Percentiles rank a stretch among this genome's conserved stretches.
phyloP scores from a whole-genome alignment of 495 filamentous ascomycete genomes.

The Neurospora sp. region DNA sequence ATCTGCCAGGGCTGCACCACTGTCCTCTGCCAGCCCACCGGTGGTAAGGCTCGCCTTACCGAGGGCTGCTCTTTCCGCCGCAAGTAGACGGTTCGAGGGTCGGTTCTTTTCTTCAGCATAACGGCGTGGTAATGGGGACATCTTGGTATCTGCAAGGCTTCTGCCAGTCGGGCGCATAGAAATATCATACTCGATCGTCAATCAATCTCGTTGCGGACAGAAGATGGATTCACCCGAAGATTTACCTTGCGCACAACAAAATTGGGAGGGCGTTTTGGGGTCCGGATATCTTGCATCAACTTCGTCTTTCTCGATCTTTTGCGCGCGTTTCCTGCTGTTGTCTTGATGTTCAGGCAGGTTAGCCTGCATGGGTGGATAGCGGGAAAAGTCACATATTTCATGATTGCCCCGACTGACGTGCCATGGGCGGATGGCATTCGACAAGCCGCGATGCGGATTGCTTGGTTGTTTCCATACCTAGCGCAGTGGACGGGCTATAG shows the following conservation, averaged over 20 bases:
- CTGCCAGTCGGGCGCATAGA: conserved; percentile 39
- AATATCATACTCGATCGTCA: conserved; percentile 28
- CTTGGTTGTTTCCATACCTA: conserved; percentile 46
- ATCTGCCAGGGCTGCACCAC: conserved; percentile 97
- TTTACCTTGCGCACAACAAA: conserved; percentile 34
- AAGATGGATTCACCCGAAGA: conserved; percentile 61
- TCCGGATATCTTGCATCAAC: conserved; percentile 82
- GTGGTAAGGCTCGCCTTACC: conserved; percentile 90
- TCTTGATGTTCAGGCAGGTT: conserved; percentile 29
- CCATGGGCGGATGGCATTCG: conserved; percentile 20
- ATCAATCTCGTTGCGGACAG: conserved; percentile 53
- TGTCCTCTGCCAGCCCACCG: conserved; percentile 95
- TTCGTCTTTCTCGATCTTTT: conserved; percentile 29
- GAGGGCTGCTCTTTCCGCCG: conserved; percentile 99
- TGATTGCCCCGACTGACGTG: conserved; percentile 26
- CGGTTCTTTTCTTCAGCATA: conserved; percentile 38
- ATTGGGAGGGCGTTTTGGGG: conserved; percentile 49
- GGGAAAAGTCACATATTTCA: conserved; percentile 40
- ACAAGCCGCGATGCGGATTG: conserved; percentile 43
- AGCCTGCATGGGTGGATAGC: conserved; percentile 44
- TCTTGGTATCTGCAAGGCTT: conserved; percentile 43
- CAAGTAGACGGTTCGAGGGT: conserved; percentile 65
- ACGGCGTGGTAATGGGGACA: conserved; percentile 34
- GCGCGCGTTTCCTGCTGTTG: conserved; percentile 17
- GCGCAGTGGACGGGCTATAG: conserved; percentile 28